Percentiles rank a stretch among this genome's conserved stretches.
Evolutionary conservation across 352 stramenopile species (phyloP).

Genomic region (Phytophthora syringae): DNA sequence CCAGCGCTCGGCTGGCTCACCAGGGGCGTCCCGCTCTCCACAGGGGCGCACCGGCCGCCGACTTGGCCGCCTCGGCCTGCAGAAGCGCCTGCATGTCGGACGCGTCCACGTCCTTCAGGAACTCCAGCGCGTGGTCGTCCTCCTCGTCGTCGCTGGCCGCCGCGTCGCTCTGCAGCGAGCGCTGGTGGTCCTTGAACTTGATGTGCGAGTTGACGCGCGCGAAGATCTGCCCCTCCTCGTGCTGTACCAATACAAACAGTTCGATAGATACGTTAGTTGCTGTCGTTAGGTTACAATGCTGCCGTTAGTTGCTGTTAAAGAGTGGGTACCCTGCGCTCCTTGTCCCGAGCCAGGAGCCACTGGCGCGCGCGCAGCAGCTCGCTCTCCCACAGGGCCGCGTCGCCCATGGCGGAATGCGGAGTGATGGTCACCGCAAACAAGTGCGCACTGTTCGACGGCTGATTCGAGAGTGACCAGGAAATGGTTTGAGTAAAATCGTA

Average conservation of each 20-base stretch:
- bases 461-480: no score
- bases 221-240: constrained; percentile 27
- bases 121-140: constrained; percentile 52
- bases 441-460: no score
- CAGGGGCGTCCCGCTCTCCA: not conserved
- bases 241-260: constrained; percentile 6
- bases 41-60: not conserved
- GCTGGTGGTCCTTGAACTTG: constrained; percentile 47
- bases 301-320: no score
- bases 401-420: constrained; percentile 23
- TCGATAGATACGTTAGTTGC: no score
- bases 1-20: constrained; percentile 8
- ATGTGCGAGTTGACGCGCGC: constrained; percentile 47
- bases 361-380: constrained; percentile 50
- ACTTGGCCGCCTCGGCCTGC: constrained; percentile 38
- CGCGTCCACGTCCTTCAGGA: constrained; percentile 56
- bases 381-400: constrained; percentile 45
- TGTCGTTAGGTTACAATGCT: no score
- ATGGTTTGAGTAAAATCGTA: no score
- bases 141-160: constrained; percentile 37
- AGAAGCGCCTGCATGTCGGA: constrained; percentile 64
- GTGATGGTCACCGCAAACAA: not conserved
- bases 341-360: constrained; percentile 35
- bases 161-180: constrained; percentile 33
- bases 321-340: not conserved